Evolutionary conservation across 2,329 filamentous ascomycete species (phyloP), one percentile per base, ranked within the genome.

Genomic region (Microthyrium microscopicum): DNA sequence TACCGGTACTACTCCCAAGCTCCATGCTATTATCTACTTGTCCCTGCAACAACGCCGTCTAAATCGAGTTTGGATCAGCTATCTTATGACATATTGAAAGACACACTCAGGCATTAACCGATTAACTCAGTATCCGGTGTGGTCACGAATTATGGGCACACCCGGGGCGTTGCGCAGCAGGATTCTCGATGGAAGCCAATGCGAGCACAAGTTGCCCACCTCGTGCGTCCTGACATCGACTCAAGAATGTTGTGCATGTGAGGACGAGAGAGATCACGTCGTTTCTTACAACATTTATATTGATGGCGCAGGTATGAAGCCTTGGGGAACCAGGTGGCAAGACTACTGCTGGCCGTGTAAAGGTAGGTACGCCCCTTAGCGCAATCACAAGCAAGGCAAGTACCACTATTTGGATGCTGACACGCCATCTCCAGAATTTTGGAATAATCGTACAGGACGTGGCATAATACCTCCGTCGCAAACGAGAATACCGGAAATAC

Each of bases 331-430:
- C 4, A 42, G 62, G 25, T 64, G 61, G 60, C 57, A 65, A 41
- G 48, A 57, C 35, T 66, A 66, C 38, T 66, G 62, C 40, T 64
- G 60, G 60, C 62, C 57, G 41, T 66, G 62, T 40, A 60, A 60
- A 46, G 53, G 55, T 53, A 35, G n/a, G 32, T 35, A 5, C 12
- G 27, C 24, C n/a, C 24, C 19, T 16, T 19, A 27, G 11, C 17
- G 22, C 5, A 35, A 31, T 20, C 21, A 19, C 20, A 12, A 2
- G 12, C 11, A 27, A 19, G 7, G 9, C 16, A 22, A 18, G 15
- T 4, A 13, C 22, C 21, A 28, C 22, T 8, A n/a, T 26, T 22
- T 15, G 18, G 15, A 15, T 15, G 8, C 21, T 33, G 31, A 33
- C 31, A 5, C 12, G 11, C n/a, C 13, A n/a, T n/a, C 15, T 11